phyloP scores from a whole-genome alignment of 1,284 basidiomycete genomes.

The Somion occarium region DNA sequence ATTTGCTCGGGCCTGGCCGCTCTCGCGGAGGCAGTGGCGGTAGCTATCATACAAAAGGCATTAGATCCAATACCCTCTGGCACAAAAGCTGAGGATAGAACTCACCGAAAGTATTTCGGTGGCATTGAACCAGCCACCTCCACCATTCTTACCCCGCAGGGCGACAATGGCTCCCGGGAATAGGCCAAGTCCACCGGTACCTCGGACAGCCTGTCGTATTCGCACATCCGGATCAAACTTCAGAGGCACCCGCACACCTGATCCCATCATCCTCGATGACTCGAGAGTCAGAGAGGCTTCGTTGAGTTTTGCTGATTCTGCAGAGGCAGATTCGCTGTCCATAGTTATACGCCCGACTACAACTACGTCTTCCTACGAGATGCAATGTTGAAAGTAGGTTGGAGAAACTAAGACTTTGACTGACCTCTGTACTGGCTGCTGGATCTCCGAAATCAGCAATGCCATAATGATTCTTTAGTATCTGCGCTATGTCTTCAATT shows the following conservation, averaged over 20 bases:
- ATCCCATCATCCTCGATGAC: conserved; percentile 74
- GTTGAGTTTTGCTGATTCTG: conserved; percentile 61
- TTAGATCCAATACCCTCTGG: conserved; percentile 2
- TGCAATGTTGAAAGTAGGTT: conserved; percentile 3
- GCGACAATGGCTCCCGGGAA: conserved; percentile 91
- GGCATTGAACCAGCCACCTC: conserved; percentile 82
- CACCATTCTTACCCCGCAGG: conserved; percentile 88
- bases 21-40: conserved; percentile 40
- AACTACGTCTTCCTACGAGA: conserved; percentile 60
- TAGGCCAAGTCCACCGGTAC: conserved; percentile 67
- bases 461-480: conserved; percentile 66
- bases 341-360: conserved; percentile 80
- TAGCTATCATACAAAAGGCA: conserved; percentile 32
- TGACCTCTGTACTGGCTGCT: conserved; percentile 60
- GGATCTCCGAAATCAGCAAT: conserved; percentile 78
- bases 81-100: conserved; percentile 21
- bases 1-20: conserved; percentile 25
- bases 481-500: conserved; percentile 80
- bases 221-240: conserved; percentile 65
- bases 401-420: no score
- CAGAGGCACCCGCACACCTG: conserved; percentile 68
- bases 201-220: conserved; percentile 60
- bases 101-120: conserved; percentile 77
- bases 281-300: conserved; percentile 76
- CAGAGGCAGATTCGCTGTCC: conserved; percentile 53